These are phyloP conservation scores for Bruguiera sexangula DNA, from an alignment of 345 rosid genomes.

Conservation along the genomic window DNA sequence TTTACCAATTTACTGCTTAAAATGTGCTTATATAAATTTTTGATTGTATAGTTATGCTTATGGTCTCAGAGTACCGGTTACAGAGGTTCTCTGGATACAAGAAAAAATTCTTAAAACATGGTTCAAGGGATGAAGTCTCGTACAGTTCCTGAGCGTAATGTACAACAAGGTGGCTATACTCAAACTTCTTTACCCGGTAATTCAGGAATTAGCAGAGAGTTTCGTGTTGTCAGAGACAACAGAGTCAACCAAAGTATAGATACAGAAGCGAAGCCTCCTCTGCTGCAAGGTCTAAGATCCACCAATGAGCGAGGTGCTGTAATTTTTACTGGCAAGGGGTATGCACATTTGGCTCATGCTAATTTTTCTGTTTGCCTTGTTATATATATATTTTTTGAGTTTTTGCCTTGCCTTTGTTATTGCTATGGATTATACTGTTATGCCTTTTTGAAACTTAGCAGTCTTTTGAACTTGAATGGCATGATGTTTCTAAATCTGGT, in stretches of 20 bases:
- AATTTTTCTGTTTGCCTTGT: not conserved
- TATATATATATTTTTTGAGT: not conserved
- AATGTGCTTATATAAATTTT: no score
- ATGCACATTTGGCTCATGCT: slow-evolving; percentile 12
- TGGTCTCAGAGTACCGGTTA: slow-evolving; percentile 39
- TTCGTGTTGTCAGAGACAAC: slow-evolving; percentile 66
- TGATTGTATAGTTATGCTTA: slow-evolving; percentile 16
- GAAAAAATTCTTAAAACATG: slow-evolving; percentile 31
- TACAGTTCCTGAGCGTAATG: slow-evolving; percentile 35
- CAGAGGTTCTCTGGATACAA: slow-evolving; percentile 36
- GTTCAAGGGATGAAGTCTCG: slow-evolving; percentile 27
- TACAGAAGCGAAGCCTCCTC: slow-evolving; percentile 45
- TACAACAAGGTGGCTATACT: slow-evolving; percentile 44
- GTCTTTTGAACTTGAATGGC: no score
- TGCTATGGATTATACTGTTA: not conserved
- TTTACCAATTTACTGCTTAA: no score
- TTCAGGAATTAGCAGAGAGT: slow-evolving; percentile 42
- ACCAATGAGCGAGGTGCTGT: slow-evolving; percentile 27
- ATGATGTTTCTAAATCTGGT: no score
- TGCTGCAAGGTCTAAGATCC: slow-evolving; percentile 29
- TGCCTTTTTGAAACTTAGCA: not conserved
- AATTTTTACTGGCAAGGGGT: slow-evolving; percentile 46
- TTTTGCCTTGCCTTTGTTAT: no score
- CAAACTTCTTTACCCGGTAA: slow-evolving; percentile 37
- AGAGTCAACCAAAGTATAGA: slow-evolving; percentile 44